Percentiles rank a stretch among this genome's conserved stretches.
phyloP scores from a whole-genome alignment of 1,139 yeast genomes.

The Magnusiomyces paraingens region DNA sequence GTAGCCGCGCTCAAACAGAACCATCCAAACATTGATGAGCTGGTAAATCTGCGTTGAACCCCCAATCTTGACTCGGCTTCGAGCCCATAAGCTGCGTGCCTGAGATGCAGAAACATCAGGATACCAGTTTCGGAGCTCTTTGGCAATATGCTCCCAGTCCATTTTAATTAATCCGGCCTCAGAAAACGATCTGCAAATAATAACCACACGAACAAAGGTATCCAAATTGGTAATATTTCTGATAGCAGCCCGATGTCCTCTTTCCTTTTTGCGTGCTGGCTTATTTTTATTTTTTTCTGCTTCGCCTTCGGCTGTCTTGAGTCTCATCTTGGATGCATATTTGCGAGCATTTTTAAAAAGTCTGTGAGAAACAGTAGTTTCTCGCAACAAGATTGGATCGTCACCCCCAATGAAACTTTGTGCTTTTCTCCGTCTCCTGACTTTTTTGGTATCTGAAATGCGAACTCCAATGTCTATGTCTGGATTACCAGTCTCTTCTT shows the following conservation, averaged over 20 bases:
- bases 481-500: neutral
- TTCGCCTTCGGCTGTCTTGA: neutral
- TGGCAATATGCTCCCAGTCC: slow-evolving; percentile 53
- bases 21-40: slow-evolving; percentile 56
- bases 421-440: neutral
- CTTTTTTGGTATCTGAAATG: neutral
- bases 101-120: slow-evolving; percentile 32
- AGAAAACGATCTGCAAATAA: slow-evolving; percentile 54
- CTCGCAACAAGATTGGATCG: neutral
- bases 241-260: neutral
- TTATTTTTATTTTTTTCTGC: neutral
- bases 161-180: slow-evolving; percentile 39
- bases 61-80: slow-evolving; percentile 51
- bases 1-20: slow-evolving; percentile 47
- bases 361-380: neutral
- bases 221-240: slow-evolving; percentile 28
- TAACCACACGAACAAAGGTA: slow-evolving; percentile 48
- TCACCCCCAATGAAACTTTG: neutral
- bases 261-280: neutral
- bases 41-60: slow-evolving; percentile 44
- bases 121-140: slow-evolving; percentile 31
- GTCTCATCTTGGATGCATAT: neutral
- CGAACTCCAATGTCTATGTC: neutral
- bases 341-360: neutral
- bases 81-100: slow-evolving; percentile 55